phyloP scores from a whole-genome alignment of 768 basidiomycete species.

The Boletus pseudopeckii region DNA sequence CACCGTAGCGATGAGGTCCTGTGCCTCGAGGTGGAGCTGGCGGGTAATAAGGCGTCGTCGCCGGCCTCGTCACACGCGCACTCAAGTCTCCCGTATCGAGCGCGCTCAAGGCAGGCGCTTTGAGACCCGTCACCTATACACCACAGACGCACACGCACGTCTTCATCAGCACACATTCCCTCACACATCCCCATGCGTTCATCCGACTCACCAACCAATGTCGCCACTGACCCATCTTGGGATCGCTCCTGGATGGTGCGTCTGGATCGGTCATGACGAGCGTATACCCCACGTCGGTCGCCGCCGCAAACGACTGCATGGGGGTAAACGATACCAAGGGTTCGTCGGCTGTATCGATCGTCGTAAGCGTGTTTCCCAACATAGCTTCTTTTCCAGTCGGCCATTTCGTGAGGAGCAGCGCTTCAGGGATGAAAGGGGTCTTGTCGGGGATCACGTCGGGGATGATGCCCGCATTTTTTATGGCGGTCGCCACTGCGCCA shows the following conservation, averaged over 20 bases:
- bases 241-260: conserved; percentile 49
- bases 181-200: not conserved
- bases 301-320: conserved; percentile 33
- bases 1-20: conserved; percentile 59
- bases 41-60: conserved; percentile 53
- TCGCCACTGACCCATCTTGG: conserved; percentile 49
- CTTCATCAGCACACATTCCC: not conserved
- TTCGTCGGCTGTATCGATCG: conserved; percentile 43
- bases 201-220: conserved; percentile 50
- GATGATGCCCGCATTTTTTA: conserved; percentile 22
- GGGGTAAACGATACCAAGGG: conserved; percentile 48
- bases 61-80: conserved; percentile 42
- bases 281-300: conserved; percentile 42
- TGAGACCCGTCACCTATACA: conserved; percentile 38
- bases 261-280: conserved; percentile 59
- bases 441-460: conserved; percentile 30
- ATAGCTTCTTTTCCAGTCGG: conserved; percentile 31
- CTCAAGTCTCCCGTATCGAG: conserved; percentile 32
- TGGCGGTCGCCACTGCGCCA: conserved; percentile 12
- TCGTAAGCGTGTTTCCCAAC: conserved; percentile 37
- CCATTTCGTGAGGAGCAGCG: conserved; percentile 29
- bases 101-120: conserved; percentile 30
- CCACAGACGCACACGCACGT: not conserved
- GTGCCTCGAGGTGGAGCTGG: conserved; percentile 54
- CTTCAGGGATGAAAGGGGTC: conserved; percentile 25